Evolutionary conservation across 148 eudicot genomes (phyloP), one percentile per base, ranked within the genome.

Genomic region (Amaranthus hypochondriacus): DNA sequence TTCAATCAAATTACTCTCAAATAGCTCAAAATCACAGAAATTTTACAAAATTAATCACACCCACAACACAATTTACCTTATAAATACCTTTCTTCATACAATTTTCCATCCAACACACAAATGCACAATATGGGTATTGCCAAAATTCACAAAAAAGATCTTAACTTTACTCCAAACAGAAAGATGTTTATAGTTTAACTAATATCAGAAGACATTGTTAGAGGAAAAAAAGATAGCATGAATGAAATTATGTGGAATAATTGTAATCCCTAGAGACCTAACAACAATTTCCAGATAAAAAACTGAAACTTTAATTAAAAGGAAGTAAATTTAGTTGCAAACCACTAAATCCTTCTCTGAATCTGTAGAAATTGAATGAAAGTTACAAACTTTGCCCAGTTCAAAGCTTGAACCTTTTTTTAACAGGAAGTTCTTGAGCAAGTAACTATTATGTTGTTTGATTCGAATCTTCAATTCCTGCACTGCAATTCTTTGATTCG

Each of bases 121-220:
- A 68, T 66, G 9, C 50, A 13, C n/a, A 54, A 69, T 47, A 44
- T 72, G 67, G 68, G 78, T 67, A 78, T 74, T 10, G 7, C 59
- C 54, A 69, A 73, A 77, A 56, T 52, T 51, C 54, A 66, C 74
- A 56, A 78, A 71, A 28, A 86, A 54, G 4, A 76, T 44, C 50
- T 72, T 9, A 71, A 57, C 73, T 72, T 76, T 63, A 69, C 71
- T 39, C 52, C 59, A 77, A 60, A 54, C 39, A 55, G 70, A 76
- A 7, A 51, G 11, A 72, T 66, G 63, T 78, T 42, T 56, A 14
- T 49, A 75, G 39, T 74, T 85, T 78, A 86, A 74, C 95, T 79
- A 54, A 89, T 88, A 84, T 88, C 91, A 69, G 86, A 87, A 58
- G 88, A 88, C 95, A 92, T 84, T 66, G 81, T 81, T 54, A 56